Conservation (phyloP, 306 rosid genomes). For the Medicago lupulina region DNA sequence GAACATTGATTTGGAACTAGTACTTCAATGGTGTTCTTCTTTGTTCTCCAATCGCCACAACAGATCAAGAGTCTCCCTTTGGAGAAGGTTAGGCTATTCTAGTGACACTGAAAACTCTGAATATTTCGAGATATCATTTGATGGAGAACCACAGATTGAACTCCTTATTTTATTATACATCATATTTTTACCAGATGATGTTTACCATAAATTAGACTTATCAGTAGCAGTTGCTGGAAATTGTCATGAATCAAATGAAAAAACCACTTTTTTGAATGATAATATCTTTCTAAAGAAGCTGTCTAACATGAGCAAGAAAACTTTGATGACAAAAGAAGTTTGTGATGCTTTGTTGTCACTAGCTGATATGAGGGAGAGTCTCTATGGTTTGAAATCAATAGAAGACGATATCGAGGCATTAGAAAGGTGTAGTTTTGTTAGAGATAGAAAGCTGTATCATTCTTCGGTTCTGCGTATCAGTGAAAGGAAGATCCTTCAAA, state of each 20-base stretch:
- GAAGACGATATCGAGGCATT: constrained; percentile 65
- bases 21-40: constrained; percentile 70
- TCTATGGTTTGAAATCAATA: constrained; percentile 65
- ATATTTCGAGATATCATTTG: constrained; percentile 80
- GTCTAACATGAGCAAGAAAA: constrained; percentile 48
- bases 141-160: constrained; percentile 86
- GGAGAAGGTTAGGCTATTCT: constrained; percentile 74
- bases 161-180: constrained; percentile 62
- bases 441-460: constrained; percentile 68
- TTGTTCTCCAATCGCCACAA: constrained; percentile 65
- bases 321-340: constrained; percentile 60
- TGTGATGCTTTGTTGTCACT: constrained; percentile 62
- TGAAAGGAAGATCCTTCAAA: constrained; percentile 76
- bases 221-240: constrained; percentile 53
- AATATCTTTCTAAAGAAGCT: constrained; percentile 32
- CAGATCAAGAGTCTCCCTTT: constrained; percentile 73
- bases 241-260: constrained; percentile 46
- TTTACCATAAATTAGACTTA: constrained; percentile 63
- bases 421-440: constrained; percentile 47
- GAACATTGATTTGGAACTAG: constrained; percentile 80
- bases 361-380: constrained; percentile 70
- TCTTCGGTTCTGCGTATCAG: constrained; percentile 73
- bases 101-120: constrained; percentile 61
- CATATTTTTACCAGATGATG: constrained; percentile 63
- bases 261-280: constrained; percentile 46